Evolutionary conservation across 106 monocot species (phyloP).

Genomic region (Platanthera zijinensis): DNA sequence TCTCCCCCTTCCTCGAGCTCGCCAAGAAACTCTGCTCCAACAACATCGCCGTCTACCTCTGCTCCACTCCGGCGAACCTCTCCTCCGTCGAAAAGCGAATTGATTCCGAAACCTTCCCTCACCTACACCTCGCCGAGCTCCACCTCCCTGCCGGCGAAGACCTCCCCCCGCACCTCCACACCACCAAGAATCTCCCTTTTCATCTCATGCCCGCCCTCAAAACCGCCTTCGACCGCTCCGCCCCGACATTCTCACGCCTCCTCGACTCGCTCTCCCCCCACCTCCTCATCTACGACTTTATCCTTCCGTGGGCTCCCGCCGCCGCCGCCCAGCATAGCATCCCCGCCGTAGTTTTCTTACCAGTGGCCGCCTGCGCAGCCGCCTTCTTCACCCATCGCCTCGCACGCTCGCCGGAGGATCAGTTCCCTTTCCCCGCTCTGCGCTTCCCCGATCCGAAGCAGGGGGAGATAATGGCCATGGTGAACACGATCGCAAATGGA

Average conservation of each 20-base stretch:
- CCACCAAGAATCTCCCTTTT: constrained; percentile 44
- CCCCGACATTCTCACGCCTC: constrained; percentile 20
- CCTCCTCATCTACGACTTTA: constrained; percentile 53
- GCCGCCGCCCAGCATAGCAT: constrained; percentile 22
- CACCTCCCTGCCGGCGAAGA: constrained; percentile 23
- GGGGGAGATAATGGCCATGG: background rate
- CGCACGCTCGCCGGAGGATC: background rate
- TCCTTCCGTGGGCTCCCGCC: constrained; percentile 41
- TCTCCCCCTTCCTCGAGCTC: background rate
- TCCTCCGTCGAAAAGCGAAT: constrained; percentile 7
- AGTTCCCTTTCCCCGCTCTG: too few relatives aligned
- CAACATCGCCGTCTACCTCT: too few relatives aligned
- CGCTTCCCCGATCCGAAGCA: background rate
- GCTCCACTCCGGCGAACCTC: too few relatives aligned
- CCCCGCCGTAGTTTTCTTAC: constrained; percentile 37
- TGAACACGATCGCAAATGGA: background rate
- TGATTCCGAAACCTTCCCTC: too few relatives aligned
- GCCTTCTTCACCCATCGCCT: constrained; percentile 8
- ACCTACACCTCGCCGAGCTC: constrained; percentile 33
- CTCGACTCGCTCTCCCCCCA: constrained; percentile 28
- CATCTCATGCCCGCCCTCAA: constrained; percentile 43
- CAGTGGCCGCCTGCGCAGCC: constrained; percentile 8
- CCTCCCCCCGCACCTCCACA: constrained; percentile 9
- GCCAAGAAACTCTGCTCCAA: too few relatives aligned
- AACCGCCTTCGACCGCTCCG: constrained; percentile 39